Evolutionary conservation across 371 early-diverging fungal species (phyloP).

Genomic region (Mucor sp.): DNA sequence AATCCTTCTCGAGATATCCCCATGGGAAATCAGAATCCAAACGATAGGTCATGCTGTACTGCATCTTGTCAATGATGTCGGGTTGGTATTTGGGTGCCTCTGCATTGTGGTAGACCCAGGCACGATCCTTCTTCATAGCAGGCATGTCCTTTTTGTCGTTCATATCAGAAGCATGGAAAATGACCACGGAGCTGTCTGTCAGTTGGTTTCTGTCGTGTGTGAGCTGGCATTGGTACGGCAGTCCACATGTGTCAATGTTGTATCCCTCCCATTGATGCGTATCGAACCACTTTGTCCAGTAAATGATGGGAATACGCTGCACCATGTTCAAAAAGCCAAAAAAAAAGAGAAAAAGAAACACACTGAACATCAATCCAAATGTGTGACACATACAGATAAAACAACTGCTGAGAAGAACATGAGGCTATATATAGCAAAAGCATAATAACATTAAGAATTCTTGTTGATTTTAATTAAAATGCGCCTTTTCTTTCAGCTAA

Average conservation of each 20-base stretch:
- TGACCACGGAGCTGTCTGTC: not conserved
- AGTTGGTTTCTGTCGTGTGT: conserved; percentile 6
- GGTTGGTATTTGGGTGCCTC: conserved; percentile 9
- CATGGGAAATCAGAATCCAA: conserved; percentile 17
- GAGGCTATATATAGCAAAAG: not conserved
- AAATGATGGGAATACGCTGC: conserved; percentile 9
- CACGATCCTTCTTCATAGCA: not conserved
- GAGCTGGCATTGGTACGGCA: conserved; percentile 4
- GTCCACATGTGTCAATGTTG: conserved; percentile 6
- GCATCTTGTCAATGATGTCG: conserved; percentile 5
- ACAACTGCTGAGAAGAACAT: not conserved
- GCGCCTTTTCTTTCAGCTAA: not conserved
- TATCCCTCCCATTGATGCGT: conserved; percentile 13
- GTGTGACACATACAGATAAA: not conserved
- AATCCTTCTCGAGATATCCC: conserved; percentile 7
- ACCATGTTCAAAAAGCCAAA: not conserved
- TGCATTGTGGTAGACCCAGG: conserved; percentile 17
- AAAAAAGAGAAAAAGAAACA: not conserved
- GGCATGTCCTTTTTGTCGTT: not conserved
- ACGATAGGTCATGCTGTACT: conserved; percentile 17
- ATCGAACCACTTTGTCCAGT: conserved; percentile 16
- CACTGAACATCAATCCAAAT: not conserved
- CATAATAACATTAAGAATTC: not conserved
- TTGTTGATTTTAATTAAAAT: not conserved
- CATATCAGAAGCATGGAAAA: conserved; percentile 14